These are phyloP conservation scores for Coniosporium tulheliwenetii DNA, from an alignment of 2,329 filamentous ascomycete species.

Conservation along the genomic window DNA sequence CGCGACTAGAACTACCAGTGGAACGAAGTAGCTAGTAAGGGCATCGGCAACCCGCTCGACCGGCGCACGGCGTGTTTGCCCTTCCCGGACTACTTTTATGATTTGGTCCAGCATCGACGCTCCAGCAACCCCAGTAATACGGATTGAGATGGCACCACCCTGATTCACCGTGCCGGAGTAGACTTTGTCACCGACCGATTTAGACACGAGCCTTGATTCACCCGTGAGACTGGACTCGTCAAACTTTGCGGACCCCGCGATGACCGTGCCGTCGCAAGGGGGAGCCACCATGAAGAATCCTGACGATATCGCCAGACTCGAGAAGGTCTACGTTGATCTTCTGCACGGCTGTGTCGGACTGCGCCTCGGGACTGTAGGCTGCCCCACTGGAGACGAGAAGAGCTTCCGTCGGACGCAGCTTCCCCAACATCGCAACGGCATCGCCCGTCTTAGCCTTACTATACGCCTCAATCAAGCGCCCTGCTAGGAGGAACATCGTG, in stretches of 20 bases:
- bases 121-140: slow-evolving; percentile 49
- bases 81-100: slow-evolving; percentile 60
- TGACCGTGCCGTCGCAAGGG: slow-evolving; percentile 60
- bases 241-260: slow-evolving; percentile 46
- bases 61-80: slow-evolving; percentile 59
- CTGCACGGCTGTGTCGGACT: slow-evolving; percentile 3
- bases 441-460: slow-evolving; percentile 84
- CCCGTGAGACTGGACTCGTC: slow-evolving; percentile 86
- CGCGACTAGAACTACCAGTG: slow-evolving; percentile 52
- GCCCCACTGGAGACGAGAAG: slow-evolving; percentile 38
- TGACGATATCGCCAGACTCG: slow-evolving; percentile 38
- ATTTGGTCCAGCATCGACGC: slow-evolving; percentile 69
- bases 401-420: slow-evolving; percentile 63
- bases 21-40: slow-evolving; percentile 64
- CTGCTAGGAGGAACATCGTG: slow-evolving; percentile 68
- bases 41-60: slow-evolving; percentile 61
- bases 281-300: slow-evolving; percentile 63
- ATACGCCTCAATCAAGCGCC: slow-evolving; percentile 68
- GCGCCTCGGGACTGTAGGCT: background rate
- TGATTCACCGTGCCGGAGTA: slow-evolving; percentile 65
- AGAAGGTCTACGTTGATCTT: slow-evolving; percentile 51
- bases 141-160: slow-evolving; percentile 43
- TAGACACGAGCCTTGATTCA: slow-evolving; percentile 53
- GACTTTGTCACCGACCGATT: slow-evolving; percentile 45
- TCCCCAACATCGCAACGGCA: slow-evolving; percentile 65